Base-by-base conservation (phyloP, 192 early-diverging fungal genomes). In the Oehlia diaphana region DNA sequence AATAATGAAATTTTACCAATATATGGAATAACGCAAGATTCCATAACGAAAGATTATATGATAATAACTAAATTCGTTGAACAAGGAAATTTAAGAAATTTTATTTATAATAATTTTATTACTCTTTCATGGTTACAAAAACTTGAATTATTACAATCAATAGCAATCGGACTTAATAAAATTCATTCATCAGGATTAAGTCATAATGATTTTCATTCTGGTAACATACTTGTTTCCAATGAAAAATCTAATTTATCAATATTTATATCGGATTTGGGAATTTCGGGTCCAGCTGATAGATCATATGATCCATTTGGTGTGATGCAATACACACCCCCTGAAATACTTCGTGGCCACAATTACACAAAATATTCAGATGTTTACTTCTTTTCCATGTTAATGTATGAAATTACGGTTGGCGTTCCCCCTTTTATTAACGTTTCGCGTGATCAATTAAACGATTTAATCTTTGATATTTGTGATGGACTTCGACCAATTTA, bases 21-120 rank as follows among this genome's bases (percentile, higher is more conserved):
- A 3, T 65, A 76, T 76, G 74, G 74, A 64, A 44, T 64, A 13
- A 64, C 74, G 19, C 74, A 76, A 42, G 63, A 76, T 23, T 63
- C 74, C 2, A 64, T 64, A 64, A 76, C 62, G 2, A 65, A 65
- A 76, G 63, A 76, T 64, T 76, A 64, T 42, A 64, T 76, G 53
- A 35, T 76, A 16, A 63, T 76, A 76, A 76, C 62, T 16, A 16
- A 76, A 31, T 26, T 47, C 63, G 21, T 33, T 33, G 63, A 39
- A 50, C 62, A n/a, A 39, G 53, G 74, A 63, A 76, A 76, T 21
- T 65, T 76, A 13, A 35, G 33, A 31, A 16, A 14, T 50, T 64
- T 64, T 44, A 64, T 62, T 14, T 7, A 39, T 21, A 26, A 74
- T 33, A 74, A 74, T 74, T 61, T 23, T 26, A 21, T 23, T 44